phyloP scores from a whole-genome alignment of 148 eudicot genomes.

The Dysphania ambrosioides region DNA sequence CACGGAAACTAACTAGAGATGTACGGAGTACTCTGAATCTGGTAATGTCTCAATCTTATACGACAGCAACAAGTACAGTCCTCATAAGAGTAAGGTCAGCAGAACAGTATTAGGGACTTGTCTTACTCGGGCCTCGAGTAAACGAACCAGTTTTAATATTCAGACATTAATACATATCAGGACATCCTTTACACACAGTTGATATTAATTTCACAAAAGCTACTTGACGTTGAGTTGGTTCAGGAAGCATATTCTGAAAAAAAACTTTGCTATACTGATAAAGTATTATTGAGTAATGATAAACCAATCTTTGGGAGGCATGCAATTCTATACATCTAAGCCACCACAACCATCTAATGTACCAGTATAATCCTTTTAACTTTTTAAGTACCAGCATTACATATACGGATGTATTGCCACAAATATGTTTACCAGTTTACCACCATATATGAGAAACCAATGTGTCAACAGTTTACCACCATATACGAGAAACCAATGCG shows the following conservation, averaged over 20 bases:
- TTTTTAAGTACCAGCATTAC: no score
- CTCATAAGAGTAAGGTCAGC: not conserved
- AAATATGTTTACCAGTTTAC: no score
- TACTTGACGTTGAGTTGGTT: not conserved
- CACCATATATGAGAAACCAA: no score
- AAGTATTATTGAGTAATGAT: not conserved
- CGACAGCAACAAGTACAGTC: slow-evolving; percentile 1
- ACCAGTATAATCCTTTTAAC: no score
- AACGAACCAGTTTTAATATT: not conserved
- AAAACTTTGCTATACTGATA: not conserved
- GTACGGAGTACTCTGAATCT: no score
- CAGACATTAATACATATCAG: not conserved
- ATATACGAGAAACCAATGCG: no score
- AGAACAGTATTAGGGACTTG: slow-evolving; percentile 4
- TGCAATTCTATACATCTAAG: not conserved
- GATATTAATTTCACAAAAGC: not conserved
- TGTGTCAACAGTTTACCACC: no score
- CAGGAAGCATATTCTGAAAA: not conserved
- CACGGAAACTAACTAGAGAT: not conserved
- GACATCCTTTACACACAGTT: not conserved
- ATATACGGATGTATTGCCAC: no score
- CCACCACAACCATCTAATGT: no score
- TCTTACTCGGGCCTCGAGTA: not conserved
- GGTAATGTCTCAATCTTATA: slow-evolving; percentile 22
- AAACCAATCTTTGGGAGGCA: no score